Base-by-base conservation (phyloP, 306 rosid genomes). In the Hippophae rhamnoides region DNA sequence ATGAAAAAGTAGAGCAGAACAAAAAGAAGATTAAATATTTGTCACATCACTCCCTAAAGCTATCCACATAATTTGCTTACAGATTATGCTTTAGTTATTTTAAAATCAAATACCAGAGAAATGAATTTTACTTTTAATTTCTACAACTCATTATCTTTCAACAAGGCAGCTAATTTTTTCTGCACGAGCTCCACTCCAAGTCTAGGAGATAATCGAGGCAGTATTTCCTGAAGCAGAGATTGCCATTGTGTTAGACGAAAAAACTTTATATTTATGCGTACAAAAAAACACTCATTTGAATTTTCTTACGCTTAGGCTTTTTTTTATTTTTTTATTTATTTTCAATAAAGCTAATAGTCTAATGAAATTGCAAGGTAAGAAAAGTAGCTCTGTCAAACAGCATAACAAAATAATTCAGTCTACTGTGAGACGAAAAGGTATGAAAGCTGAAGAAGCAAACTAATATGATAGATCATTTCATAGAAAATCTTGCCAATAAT, bases 121-220 rank as follows among this genome's bases (percentile, higher is more conserved):
- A 31, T 14, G 18, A 12, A 61, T 53, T 13, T 9, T 10, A 44
- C 43, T 49, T 60, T 48, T 47, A 60, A 18, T 60, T 38, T 52
- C 58, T 42, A 57, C 25, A 56, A 57, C 52, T 62, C 71, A 31
- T 61, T 63, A 59, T 85, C 74, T 75, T 73, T 78, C 64, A 88
- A 62, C 44, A 89, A 86, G 57, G 86, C 89, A 2, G 84, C 89
- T 58, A 93, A 74, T 76, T 88, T 88, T 81, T 86, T 88, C 65
- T 85, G 97, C 47, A 93, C 42, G 49, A 82, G 80, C 79, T 88
- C 97, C 76, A 82, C 94, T 45, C 95, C 95, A 49, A 86, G 84
- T 48, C 97, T 90, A 41, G 99, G 95, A 76, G 95, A 80, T 63
- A 86, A 60, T 54, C 97, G 79, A 1, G 94, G 97, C 47, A 86